Conservation (phyloP, 768 basidiomycete species). For the Leccinum disarticulatum region DNA sequence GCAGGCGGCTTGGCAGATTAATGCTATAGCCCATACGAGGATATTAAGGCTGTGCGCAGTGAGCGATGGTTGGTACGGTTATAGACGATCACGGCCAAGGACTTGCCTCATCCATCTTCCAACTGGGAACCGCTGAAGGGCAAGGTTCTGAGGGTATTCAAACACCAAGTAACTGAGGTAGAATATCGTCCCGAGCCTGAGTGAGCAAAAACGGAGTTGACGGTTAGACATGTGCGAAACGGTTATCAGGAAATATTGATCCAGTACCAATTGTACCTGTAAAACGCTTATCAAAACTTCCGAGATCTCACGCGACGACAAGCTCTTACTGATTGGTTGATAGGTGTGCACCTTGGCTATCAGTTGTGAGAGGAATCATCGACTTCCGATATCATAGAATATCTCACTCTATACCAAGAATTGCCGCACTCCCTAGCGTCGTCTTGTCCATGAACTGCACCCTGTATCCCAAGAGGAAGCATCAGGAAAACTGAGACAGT, state of each 20-base stretch:
- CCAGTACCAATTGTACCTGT: constrained; percentile 65
- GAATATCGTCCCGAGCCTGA: constrained; percentile 74
- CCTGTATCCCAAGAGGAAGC: constrained; percentile 34
- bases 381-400: background rate
- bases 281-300: background rate
- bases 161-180: constrained; percentile 70
- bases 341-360: constrained; percentile 59
- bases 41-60: constrained; percentile 56
- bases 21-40: constrained; percentile 60
- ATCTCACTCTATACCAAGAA: constrained; percentile 66
- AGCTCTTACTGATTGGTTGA: constrained; percentile 59
- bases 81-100: background rate
- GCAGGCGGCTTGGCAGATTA: constrained; percentile 68
- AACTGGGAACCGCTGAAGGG: constrained; percentile 70
- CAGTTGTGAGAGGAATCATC: constrained; percentile 1
- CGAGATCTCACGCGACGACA: background rate
- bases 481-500: background rate
- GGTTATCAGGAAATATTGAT: background rate
- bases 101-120: constrained; percentile 78
- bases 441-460: constrained; percentile 80
- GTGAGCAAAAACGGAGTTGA: background rate
- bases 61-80: background rate
- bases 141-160: constrained; percentile 75
- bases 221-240: background rate
- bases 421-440: constrained; percentile 64